Percentiles rank a stretch among this genome's conserved stretches.
These are phyloP conservation scores for Aspergillus texensis DNA, from an alignment of 2,329 filamentous ascomycete species.

Conservation along the genomic window DNA sequence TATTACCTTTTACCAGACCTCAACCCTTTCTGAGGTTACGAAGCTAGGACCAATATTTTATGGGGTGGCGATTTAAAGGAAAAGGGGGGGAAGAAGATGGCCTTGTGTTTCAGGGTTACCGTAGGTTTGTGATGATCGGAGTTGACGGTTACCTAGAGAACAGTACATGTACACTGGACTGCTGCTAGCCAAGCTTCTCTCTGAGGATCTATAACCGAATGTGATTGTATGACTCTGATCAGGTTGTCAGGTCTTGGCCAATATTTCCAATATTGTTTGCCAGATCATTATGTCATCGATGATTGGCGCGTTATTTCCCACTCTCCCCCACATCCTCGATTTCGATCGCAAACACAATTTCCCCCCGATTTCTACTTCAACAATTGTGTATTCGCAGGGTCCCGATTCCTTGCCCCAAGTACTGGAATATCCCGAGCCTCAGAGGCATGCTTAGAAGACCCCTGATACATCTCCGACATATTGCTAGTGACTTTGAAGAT, in stretches of 20 bases:
- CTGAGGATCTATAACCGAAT: too few relatives aligned
- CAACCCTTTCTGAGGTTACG: too few relatives aligned
- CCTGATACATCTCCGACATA: slow-evolving; percentile 15
- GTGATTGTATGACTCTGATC: neutral
- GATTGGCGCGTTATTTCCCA: slow-evolving; percentile 1
- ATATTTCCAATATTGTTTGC: neutral
- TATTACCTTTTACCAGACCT: too few relatives aligned
- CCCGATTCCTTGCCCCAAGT: neutral
- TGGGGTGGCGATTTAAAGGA: too few relatives aligned
- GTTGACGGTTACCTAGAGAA: too few relatives aligned
- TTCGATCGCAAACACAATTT: neutral
- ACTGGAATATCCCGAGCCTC: neutral
- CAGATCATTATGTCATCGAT: slow-evolving; percentile 5
- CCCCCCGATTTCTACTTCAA: neutral
- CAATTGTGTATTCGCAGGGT: neutral
- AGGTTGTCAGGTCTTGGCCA: neutral
- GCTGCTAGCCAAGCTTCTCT: too few relatives aligned
- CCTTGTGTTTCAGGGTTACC: too few relatives aligned
- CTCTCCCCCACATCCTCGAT: neutral
- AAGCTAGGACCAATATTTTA: too few relatives aligned
- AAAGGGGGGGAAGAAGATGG: too few relatives aligned
- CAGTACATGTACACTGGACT: too few relatives aligned
- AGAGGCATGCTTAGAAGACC: slow-evolving; percentile 25
- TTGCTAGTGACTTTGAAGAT: slow-evolving; percentile 25
- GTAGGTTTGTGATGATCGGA: too few relatives aligned